Conservation (phyloP, 176 grass and related monocot genomes). For the Rhynchospora breviuscula region DNA sequence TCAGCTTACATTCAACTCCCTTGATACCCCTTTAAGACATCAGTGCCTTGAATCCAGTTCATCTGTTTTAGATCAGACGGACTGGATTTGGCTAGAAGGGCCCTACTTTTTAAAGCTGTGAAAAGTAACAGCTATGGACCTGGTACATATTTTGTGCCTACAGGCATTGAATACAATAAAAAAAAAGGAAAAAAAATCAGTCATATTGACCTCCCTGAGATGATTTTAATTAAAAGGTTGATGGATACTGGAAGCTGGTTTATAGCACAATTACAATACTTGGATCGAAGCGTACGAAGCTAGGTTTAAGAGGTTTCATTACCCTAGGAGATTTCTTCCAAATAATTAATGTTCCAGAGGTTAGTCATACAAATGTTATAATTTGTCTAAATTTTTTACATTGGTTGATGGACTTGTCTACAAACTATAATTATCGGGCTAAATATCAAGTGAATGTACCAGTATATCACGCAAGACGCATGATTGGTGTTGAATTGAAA, state of each 20-base stretch:
- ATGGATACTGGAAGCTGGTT: slow-evolving; percentile 84
- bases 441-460: background rate
- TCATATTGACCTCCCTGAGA: background rate
- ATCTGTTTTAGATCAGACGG: background rate
- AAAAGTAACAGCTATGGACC: background rate
- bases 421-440: background rate
- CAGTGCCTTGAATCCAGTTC: background rate
- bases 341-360: slow-evolving; percentile 71
- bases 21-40: background rate
- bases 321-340: slow-evolving; percentile 78
- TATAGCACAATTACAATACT: slow-evolving; percentile 87
- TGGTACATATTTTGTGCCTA: background rate
- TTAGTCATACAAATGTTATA: slow-evolving; percentile 24
- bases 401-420: background rate
- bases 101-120: background rate
- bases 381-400: background rate
- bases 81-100: background rate
- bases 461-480: background rate
- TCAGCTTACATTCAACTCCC: background rate
- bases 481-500: background rate
- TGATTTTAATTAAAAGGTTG: slow-evolving; percentile 41
- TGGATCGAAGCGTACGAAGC: slow-evolving; percentile 58
- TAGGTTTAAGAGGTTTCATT: slow-evolving; percentile 76
- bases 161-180: no score
- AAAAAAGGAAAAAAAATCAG: background rate